Evolutionary conservation across 1,139 yeast genomes (phyloP).

Genomic region (Wickerhamomyces sp.): DNA sequence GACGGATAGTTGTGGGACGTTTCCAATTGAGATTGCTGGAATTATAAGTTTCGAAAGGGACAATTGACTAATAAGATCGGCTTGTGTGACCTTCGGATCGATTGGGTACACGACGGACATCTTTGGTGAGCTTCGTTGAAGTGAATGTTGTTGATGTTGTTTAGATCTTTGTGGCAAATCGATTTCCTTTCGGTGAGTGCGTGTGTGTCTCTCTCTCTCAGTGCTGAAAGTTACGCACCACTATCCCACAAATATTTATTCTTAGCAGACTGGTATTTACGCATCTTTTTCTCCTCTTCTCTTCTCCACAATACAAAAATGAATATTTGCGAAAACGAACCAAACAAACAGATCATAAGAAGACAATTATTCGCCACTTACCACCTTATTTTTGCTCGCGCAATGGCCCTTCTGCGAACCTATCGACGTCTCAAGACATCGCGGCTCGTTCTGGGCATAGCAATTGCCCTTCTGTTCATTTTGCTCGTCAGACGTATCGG

Average conservation of each 20-base stretch:
- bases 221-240: too few species aligned
- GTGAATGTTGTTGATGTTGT: too few species aligned
- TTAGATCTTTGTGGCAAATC: too few species aligned
- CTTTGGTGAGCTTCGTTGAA: too few species aligned
- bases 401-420: slow-evolving; percentile 1
- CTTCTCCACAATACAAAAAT: too few species aligned
- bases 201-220: too few species aligned
- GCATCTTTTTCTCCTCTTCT: too few species aligned
- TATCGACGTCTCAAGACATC: slow-evolving; percentile 7
- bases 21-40: slow-evolving; percentile 84
- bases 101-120: background rate
- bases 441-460: slow-evolving; percentile 7
- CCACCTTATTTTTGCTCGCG: too few species aligned
- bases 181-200: too few species aligned
- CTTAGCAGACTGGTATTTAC: too few species aligned
- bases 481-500: slow-evolving; percentile 8
- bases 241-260: too few species aligned
- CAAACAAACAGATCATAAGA: background rate
- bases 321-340: background rate
- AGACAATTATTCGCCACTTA: background rate
- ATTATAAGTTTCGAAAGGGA: slow-evolving; percentile 35
- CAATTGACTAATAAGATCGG: background rate
- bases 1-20: slow-evolving; percentile 77
- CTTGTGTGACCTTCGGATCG: background rate
- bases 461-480: slow-evolving; percentile 7